phyloP scores from a whole-genome alignment of 1,139 yeast species.

The Saccharomyces hybrid region DNA sequence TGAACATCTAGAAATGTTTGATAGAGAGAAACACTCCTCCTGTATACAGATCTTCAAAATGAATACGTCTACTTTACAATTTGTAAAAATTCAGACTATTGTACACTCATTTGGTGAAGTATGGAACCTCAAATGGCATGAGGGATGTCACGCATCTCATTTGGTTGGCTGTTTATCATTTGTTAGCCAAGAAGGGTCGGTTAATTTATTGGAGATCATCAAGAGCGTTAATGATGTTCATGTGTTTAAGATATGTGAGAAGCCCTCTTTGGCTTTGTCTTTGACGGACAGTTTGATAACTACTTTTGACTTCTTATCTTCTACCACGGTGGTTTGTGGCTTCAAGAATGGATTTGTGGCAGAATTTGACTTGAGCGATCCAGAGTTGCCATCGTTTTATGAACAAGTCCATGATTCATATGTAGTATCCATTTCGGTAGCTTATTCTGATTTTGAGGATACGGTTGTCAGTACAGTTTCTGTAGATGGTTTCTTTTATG shows the following conservation, averaged over 20 bases:
- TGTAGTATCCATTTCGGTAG: slow-evolving; percentile 41
- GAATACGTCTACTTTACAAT: slow-evolving; percentile 29
- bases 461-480: slow-evolving; percentile 42
- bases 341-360: slow-evolving; percentile 58
- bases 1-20: slow-evolving; percentile 33
- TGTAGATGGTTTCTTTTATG: slow-evolving; percentile 39
- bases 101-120: slow-evolving; percentile 49
- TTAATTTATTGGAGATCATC: slow-evolving; percentile 45
- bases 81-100: slow-evolving; percentile 31
- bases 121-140: slow-evolving; percentile 48
- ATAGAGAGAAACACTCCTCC: slow-evolving; percentile 35
- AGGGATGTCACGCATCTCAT: slow-evolving; percentile 30
- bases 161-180: slow-evolving; percentile 43
- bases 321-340: slow-evolving; percentile 50
- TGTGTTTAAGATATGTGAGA: slow-evolving; percentile 29
- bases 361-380: slow-evolving; percentile 44
- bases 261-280: slow-evolving; percentile 24
- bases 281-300: slow-evolving; percentile 37
- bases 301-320: slow-evolving; percentile 49
- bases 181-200: slow-evolving; percentile 55
- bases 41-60: slow-evolving; percentile 46
- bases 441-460: slow-evolving; percentile 36
- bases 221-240: slow-evolving; percentile 21
- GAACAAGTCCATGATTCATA: slow-evolving; percentile 45
- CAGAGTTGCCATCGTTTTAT: slow-evolving; percentile 42